Percentiles rank a stretch among this genome's conserved stretches.
phyloP scores from a whole-genome alignment of 768 basidiomycete species.

The Pleurotus djamor region DNA sequence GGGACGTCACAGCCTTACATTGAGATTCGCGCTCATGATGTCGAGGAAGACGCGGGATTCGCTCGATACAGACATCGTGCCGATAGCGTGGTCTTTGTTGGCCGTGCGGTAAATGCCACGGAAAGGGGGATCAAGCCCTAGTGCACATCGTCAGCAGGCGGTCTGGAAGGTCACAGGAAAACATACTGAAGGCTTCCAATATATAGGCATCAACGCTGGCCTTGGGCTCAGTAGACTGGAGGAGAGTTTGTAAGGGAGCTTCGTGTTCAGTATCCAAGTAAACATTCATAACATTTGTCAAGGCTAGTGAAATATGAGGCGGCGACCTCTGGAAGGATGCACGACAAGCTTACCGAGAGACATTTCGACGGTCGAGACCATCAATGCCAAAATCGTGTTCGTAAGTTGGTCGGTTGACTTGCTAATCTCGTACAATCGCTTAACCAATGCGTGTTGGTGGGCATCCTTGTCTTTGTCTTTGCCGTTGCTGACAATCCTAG shows the following conservation, averaged over 20 bases:
- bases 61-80: constrained; percentile 38
- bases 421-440: constrained; percentile 54
- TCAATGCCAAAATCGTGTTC: constrained; percentile 68
- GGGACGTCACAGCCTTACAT: no score
- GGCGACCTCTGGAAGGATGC: neutral
- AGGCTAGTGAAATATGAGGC: constrained; percentile 31
- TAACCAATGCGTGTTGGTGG: constrained; percentile 41
- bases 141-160: constrained; percentile 2
- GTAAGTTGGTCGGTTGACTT: constrained; percentile 59
- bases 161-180: neutral
- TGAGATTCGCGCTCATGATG: constrained; percentile 50
- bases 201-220: constrained; percentile 51
- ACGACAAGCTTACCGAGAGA: constrained; percentile 47
- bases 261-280: constrained; percentile 54
- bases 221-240: constrained; percentile 27
- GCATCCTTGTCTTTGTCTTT: constrained; percentile 43
- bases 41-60: constrained; percentile 63
- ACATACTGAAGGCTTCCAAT: constrained; percentile 69
- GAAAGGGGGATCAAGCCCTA: constrained; percentile 75
- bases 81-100: constrained; percentile 40
- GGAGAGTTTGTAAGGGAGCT: constrained; percentile 31
- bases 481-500: constrained; percentile 41
- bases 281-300: constrained; percentile 65
- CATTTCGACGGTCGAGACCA: constrained; percentile 69
- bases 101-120: constrained; percentile 66